phyloP scores from a whole-genome alignment of 2,329 filamentous ascomycete genomes.

The Talaromyces atroroseus region DNA sequence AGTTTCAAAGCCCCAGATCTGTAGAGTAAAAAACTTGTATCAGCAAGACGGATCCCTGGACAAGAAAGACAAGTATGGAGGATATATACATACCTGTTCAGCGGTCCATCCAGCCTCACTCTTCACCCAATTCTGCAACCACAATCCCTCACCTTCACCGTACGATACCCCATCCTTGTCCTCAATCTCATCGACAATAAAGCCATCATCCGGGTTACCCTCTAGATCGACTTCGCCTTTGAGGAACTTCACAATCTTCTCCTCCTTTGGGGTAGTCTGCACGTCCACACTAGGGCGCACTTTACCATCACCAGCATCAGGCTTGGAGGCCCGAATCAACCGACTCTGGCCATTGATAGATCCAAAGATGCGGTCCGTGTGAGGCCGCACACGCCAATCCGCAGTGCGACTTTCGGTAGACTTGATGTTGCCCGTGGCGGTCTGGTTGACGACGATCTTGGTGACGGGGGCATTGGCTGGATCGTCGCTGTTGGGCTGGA shows the following conservation, averaged over 20 bases:
- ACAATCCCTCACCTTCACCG: conserved; percentile 35
- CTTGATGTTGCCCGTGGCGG: conserved; percentile 63
- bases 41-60: too few species aligned
- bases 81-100: conserved; percentile 40
- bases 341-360: conserved; percentile 56
- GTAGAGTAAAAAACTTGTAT: not conserved
- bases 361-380: conserved; percentile 77
- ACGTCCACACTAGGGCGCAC: conserved; percentile 31
- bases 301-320: conserved; percentile 29
- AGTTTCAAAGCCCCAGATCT: conserved; percentile 45
- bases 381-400: conserved; percentile 57
- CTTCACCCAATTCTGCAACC: conserved; percentile 47
- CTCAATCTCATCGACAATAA: conserved; percentile 49
- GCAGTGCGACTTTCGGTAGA: conserved; percentile 55
- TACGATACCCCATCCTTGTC: conserved; percentile 9
- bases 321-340: conserved; percentile 39
- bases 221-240: conserved; percentile 43
- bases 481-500: conserved; percentile 40
- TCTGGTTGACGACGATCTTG: conserved; percentile 69
- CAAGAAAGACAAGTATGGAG: not conserved
- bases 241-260: conserved; percentile 33
- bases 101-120: conserved; percentile 51
- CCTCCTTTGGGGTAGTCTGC: conserved; percentile 34
- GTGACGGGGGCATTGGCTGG: conserved; percentile 32
- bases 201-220: conserved; percentile 52